Conservation (phyloP, 176 grass and related monocot species). For the Chrysopogon serrulatus region DNA sequence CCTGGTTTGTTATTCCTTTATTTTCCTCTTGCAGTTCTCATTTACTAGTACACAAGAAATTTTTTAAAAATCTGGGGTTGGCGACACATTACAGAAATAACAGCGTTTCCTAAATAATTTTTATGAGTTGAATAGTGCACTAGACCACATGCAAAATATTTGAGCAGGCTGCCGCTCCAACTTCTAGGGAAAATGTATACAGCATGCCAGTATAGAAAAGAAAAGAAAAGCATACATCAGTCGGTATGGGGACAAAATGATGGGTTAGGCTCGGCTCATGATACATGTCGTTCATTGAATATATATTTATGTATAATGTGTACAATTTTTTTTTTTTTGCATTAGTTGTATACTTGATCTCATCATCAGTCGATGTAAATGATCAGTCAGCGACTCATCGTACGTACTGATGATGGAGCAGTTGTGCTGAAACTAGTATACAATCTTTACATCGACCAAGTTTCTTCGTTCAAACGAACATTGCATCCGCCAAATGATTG, state of each 20-base stretch:
- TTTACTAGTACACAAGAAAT: not conserved
- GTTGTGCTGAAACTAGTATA: conserved; percentile 3
- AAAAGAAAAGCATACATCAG: not conserved
- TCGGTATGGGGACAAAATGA: not conserved
- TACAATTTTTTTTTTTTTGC: not conserved
- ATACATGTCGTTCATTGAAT: not conserved
- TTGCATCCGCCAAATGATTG: not conserved
- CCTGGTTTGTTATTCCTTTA: not conserved
- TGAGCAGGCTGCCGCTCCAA: not conserved
- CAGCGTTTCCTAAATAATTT: not conserved
- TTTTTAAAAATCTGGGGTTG: not conserved
- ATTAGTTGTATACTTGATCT: not conserved
- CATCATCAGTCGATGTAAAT: not conserved
- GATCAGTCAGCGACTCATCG: not conserved
- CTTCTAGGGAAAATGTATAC: not conserved
- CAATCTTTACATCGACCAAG: not conserved
- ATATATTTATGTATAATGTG: not conserved
- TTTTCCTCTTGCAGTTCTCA: not conserved
- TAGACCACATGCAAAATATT: not conserved
- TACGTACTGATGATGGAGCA: not conserved
- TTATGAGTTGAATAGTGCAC: not conserved
- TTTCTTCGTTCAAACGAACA: not conserved
- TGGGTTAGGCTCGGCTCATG: not conserved
- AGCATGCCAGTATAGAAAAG: no score
- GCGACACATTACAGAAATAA: not conserved